Percentiles rank a stretch among this genome's conserved stretches.
phyloP scores from a whole-genome alignment of 208 protist genomes.

The Leishmania tropica region DNA sequence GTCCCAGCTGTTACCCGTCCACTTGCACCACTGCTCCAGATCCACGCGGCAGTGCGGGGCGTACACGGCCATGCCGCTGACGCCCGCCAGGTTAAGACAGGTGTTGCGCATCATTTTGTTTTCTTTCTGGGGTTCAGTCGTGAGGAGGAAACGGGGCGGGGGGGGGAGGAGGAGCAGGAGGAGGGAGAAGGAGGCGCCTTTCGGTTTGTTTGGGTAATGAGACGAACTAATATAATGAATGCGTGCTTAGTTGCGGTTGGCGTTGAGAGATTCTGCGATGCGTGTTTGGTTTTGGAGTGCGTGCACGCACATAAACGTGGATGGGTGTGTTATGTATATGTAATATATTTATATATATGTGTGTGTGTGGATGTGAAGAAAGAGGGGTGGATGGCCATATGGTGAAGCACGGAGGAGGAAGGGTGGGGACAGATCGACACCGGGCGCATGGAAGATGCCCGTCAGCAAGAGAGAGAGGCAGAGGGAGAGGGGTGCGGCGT shows the following conservation, averaged over 20 bases:
- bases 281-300: neutral
- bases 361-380: neutral
- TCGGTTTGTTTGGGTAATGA: slow-evolving; percentile 7
- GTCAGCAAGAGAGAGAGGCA: neutral
- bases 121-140: neutral
- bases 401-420: neutral
- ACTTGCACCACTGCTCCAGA: slow-evolving; percentile 88
- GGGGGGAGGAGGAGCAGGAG: neutral
- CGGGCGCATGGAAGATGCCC: neutral
- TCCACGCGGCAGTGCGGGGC: slow-evolving; percentile 83
- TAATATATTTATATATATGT: too few relatives aligned
- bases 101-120: slow-evolving; percentile 62
- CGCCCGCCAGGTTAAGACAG: slow-evolving; percentile 50
- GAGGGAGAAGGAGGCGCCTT: neutral
- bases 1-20: slow-evolving; percentile 91
- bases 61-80: slow-evolving; percentile 89
- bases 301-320: neutral
- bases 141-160: neutral
- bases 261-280: neutral
- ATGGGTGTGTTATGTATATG: neutral
- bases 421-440: neutral
- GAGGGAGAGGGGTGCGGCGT: neutral
- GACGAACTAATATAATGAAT: slow-evolving; percentile 1
- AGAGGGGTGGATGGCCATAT: neutral
- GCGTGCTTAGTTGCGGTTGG: neutral